These are phyloP conservation scores for Brettanomyces bruxellensis DNA, from an alignment of 805 yeast genomes.

Conservation along the genomic window DNA sequence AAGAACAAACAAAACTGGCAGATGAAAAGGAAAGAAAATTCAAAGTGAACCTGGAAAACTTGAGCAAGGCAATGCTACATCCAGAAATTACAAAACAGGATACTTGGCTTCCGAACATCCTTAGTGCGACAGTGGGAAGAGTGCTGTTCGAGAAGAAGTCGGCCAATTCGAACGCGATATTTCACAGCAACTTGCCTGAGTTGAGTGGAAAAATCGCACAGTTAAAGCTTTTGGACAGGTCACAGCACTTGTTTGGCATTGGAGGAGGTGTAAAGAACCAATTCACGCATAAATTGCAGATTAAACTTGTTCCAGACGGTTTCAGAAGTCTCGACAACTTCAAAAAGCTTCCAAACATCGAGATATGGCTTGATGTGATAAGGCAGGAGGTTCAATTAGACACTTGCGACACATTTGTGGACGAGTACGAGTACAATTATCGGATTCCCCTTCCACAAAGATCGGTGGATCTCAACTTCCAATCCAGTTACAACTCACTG, in stretches of 20 bases:
- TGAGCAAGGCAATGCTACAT: constrained; percentile 7
- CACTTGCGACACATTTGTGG: constrained; percentile 16
- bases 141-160: constrained; percentile 12
- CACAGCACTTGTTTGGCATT: constrained; percentile 18
- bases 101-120: constrained; percentile 15
- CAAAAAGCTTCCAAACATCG: constrained; percentile 21
- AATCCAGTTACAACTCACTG: constrained; percentile 21
- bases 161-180: constrained; percentile 8
- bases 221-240: constrained; percentile 17
- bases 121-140: constrained; percentile 22
- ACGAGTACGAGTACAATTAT: constrained; percentile 21
- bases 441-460: constrained; percentile 18
- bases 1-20: background rate
- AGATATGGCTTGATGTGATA: constrained; percentile 22
- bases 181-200: constrained; percentile 20
- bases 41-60: constrained; percentile 1
- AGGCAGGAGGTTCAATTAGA: constrained; percentile 12
- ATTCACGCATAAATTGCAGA: constrained; percentile 20
- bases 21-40: background rate
- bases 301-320: constrained; percentile 26
- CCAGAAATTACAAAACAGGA: constrained; percentile 5
- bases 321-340: constrained; percentile 14
- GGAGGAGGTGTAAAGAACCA: constrained; percentile 23
- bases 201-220: constrained; percentile 14
- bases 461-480: constrained; percentile 22